Conservation (phyloP, 2,329 filamentous ascomycete genomes). For the Colletotrichum aenigma region DNA sequence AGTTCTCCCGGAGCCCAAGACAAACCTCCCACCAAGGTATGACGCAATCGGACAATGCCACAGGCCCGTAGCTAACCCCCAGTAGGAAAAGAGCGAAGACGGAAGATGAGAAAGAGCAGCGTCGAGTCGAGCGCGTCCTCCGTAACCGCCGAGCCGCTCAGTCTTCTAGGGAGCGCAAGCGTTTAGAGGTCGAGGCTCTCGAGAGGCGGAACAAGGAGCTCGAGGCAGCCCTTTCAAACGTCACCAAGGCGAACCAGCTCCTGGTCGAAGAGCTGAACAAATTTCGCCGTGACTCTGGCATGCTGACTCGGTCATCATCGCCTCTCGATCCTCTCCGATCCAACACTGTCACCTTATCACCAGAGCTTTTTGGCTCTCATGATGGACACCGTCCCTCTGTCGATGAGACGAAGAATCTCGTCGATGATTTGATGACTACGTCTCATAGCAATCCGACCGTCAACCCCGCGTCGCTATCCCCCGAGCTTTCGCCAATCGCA, state of each 20-base stretch:
- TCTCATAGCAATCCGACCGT: constrained; percentile 53
- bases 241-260: constrained; percentile 57
- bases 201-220: constrained; percentile 77
- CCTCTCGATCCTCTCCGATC: constrained; percentile 46
- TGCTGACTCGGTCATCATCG: constrained; percentile 43
- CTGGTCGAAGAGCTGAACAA: constrained; percentile 56
- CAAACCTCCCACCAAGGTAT: constrained; percentile 88
- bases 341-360: constrained; percentile 61
- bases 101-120: constrained; percentile 98
- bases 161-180: constrained; percentile 93
- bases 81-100: constrained; percentile 94
- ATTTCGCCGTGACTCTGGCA: constrained; percentile 48
- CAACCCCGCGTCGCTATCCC: constrained; percentile 66
- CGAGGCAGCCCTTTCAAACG: constrained; percentile 64
- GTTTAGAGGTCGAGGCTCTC: constrained; percentile 84
- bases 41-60: constrained; percentile 23
- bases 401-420: constrained; percentile 35
- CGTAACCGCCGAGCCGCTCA: constrained; percentile 95
- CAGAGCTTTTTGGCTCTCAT: constrained; percentile 60
- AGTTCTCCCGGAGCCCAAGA: constrained; percentile 94
- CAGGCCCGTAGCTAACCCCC: background rate
- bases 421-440: constrained; percentile 49
- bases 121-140: constrained; percentile 94
- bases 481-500: constrained; percentile 56
- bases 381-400: constrained; percentile 36